Conservation (phyloP, 2,329 filamentous ascomycete genomes). For the Fusarium continuum region DNA sequence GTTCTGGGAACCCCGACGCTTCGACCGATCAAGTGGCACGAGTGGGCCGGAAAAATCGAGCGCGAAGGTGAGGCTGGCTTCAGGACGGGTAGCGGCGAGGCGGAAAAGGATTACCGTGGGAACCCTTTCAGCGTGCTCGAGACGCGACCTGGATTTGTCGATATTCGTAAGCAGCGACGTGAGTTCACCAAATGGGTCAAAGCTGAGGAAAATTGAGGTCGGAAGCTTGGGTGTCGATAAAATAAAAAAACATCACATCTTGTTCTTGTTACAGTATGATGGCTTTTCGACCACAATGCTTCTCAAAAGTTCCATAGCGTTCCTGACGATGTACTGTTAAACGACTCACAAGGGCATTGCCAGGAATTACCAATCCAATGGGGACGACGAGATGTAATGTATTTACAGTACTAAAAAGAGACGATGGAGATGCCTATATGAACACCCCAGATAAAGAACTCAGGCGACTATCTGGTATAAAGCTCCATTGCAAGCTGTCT, state of each 20-base stretch:
- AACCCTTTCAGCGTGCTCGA: conserved; percentile 86
- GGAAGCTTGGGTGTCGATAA: neutral
- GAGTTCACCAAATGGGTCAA: conserved; percentile 82
- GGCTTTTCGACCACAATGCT: neutral
- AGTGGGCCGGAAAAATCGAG: conserved; percentile 87
- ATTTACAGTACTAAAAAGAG: neutral
- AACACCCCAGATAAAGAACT: neutral
- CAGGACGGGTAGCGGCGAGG: conserved; percentile 66
- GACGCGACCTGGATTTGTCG: conserved; percentile 83
- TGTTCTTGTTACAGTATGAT: neutral
- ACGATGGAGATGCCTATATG: neutral
- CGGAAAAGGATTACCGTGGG: conserved; percentile 74
- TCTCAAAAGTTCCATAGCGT: neutral
- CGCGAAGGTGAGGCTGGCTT: conserved; percentile 72
- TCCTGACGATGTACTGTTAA: neutral
- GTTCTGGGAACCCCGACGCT: conserved; percentile 80
- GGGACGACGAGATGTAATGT: neutral
- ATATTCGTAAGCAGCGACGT: conserved; percentile 82
- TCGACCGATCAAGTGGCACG: conserved; percentile 84
- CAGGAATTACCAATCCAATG: neutral
- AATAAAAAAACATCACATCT: neutral
- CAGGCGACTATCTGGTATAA: neutral
- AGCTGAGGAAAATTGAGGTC: conserved; percentile 41
- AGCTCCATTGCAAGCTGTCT: neutral
- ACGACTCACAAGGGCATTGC: neutral